These are phyloP conservation scores for Paratinospora sagittata DNA, from an alignment of 164 flowering plant species.

Conservation along the genomic window DNA sequence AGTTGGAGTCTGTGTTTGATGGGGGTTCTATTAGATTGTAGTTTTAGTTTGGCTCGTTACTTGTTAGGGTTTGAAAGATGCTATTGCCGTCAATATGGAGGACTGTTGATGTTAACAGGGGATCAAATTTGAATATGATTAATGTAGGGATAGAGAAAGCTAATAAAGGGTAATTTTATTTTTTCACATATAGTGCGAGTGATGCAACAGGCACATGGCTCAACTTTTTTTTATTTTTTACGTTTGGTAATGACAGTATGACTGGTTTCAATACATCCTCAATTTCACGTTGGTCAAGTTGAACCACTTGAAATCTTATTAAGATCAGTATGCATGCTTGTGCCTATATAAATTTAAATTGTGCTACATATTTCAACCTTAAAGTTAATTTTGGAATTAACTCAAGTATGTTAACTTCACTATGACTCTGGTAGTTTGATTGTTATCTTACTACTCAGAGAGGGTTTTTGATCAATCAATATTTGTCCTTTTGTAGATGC, in stretches of 20 bases:
- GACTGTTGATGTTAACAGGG: background rate
- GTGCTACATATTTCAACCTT: background rate
- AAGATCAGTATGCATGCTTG: background rate
- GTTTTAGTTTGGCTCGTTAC: no score
- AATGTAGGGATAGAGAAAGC: background rate
- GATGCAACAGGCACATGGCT: no score
- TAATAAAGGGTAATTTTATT: no score
- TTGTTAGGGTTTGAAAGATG: no score
- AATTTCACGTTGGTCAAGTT: background rate
- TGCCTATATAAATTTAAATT: background rate
- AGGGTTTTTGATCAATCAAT: constrained; percentile 4
- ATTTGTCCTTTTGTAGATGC: constrained; percentile 31
- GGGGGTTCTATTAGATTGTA: no score
- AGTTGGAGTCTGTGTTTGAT: no score
- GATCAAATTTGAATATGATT: background rate
- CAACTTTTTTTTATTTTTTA: no score
- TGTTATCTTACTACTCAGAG: background rate
- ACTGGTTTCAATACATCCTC: no score
- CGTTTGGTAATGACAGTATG: no score
- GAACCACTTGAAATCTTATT: background rate
- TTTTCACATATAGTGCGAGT: no score
- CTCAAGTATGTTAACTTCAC: background rate
- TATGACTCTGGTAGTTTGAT: background rate
- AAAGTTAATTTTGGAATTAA: background rate
- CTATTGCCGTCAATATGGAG: background rate